Evolutionary conservation across 2,329 filamentous ascomycete species (phyloP).

Genomic region (Raffaelea albimanens): DNA sequence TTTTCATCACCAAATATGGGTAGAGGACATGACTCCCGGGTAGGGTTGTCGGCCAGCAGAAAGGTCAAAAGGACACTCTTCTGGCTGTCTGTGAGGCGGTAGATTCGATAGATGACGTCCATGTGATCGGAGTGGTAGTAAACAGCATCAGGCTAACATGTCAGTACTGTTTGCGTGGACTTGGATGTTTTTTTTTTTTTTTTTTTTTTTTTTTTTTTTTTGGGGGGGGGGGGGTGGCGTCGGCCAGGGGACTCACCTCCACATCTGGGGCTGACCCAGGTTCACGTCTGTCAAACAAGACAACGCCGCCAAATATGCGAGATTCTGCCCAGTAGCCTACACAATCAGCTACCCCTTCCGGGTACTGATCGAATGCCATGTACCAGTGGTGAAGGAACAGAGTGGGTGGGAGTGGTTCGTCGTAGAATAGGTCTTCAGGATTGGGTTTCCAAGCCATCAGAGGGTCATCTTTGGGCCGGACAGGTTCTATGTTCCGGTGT

Average conservation of each 20-base stretch:
- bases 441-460: conserved; percentile 15
- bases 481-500: conserved; percentile 12
- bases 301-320: conserved; percentile 18
- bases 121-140: conserved; percentile 13
- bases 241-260: too few relatives aligned
- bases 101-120: conserved; percentile 15
- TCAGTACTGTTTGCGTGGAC: not conserved
- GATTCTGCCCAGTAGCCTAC: conserved; percentile 21
- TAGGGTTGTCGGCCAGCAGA: conserved; percentile 5
- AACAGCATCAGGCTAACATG: conserved; percentile 4
- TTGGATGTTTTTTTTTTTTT: too few relatives aligned
- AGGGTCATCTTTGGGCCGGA: conserved; percentile 15
- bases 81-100: conserved; percentile 13
- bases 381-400: conserved; percentile 20
- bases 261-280: not conserved
- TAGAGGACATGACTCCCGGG: conserved; percentile 3
- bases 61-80: conserved; percentile 14
- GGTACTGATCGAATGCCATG: conserved; percentile 18
- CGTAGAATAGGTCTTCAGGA: conserved; percentile 6
- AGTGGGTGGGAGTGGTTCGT: conserved; percentile 11
- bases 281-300: conserved; percentile 14
- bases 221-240: too few relatives aligned
- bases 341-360: conserved; percentile 17
- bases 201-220: not conserved
- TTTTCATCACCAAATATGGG: conserved; percentile 9